A percentile compares a stretch with the other conserved stretches of the same genome.
These are phyloP conservation scores for Aspergillus hancockii DNA, from an alignment of 495 filamentous ascomycete genomes.

Conservation along the genomic window DNA sequence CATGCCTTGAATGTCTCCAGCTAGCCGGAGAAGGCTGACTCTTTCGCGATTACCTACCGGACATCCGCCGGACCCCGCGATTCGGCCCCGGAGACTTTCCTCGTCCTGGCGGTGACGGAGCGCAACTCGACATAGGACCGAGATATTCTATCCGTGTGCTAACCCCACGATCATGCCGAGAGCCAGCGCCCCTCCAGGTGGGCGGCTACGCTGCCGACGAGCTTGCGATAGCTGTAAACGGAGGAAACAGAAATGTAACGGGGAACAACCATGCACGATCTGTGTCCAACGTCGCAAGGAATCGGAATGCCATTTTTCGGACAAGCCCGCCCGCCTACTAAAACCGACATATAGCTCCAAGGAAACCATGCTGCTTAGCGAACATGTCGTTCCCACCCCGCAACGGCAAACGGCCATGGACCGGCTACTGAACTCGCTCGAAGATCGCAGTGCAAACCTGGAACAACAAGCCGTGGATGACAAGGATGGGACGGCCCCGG, in stretches of 20 bases:
- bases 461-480: conserved; percentile 39
- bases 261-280: conserved; percentile 67
- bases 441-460: conserved; percentile 36
- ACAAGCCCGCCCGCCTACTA: conserved; percentile 42
- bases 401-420: conserved; percentile 46
- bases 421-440: conserved; percentile 39
- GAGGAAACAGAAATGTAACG: conserved; percentile 81
- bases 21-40: neutral
- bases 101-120: neutral
- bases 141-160: neutral
- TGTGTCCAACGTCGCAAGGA: conserved; percentile 60
- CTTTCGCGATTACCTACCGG: neutral
- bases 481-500: conserved; percentile 41
- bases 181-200: conserved; percentile 35
- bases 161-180: conserved; percentile 33
- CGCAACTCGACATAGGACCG: neutral
- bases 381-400: conserved; percentile 33
- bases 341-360: conserved; percentile 33
- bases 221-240: conserved; percentile 79
- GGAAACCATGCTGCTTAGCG: conserved; percentile 44
- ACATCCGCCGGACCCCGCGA: neutral
- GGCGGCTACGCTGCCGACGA: conserved; percentile 41
- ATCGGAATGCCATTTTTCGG: conserved; percentile 46
- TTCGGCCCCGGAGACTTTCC: neutral
- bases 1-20: neutral